Percentiles rank a stretch among this genome's conserved stretches.
These are phyloP conservation scores for Penstemon newberryi DNA, from an alignment of 257 asterid species.

Conservation along the genomic window DNA sequence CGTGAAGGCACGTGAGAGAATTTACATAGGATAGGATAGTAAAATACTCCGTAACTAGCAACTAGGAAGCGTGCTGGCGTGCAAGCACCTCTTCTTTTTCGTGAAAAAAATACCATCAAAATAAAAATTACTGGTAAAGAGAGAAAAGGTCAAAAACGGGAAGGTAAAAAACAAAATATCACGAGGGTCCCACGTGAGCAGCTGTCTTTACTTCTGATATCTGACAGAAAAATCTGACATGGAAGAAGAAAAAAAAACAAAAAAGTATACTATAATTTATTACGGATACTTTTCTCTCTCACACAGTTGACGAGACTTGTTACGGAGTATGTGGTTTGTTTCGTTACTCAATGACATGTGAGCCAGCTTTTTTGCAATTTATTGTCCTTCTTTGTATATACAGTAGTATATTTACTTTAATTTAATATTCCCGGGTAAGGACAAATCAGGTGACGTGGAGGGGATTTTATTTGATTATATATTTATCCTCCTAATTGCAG, in stretches of 20 bases:
- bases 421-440: too few relatives aligned
- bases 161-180: background rate
- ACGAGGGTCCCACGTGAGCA: conserved; percentile 19
- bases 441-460: too few relatives aligned
- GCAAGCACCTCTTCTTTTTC: background rate
- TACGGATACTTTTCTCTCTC: background rate
- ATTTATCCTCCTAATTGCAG: too few relatives aligned
- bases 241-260: background rate
- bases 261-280: too few relatives aligned
- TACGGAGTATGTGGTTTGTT: background rate
- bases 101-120: too few relatives aligned
- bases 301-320: background rate
- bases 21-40: conserved; percentile 7
- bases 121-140: too few relatives aligned
- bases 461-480: too few relatives aligned
- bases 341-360: background rate
- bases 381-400: too few relatives aligned
- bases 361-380: conserved; percentile 1
- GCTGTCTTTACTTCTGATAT: conserved; percentile 9
- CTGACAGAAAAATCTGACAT: conserved; percentile 19
- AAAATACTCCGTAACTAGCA: too few relatives aligned
- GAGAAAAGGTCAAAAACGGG: too few relatives aligned
- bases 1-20: conserved; percentile 34
- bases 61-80: conserved; percentile 21
- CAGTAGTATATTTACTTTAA: too few relatives aligned